phyloP scores from a whole-genome alignment of 2,329 filamentous ascomycete genomes.

The Penicillium sp. region DNA sequence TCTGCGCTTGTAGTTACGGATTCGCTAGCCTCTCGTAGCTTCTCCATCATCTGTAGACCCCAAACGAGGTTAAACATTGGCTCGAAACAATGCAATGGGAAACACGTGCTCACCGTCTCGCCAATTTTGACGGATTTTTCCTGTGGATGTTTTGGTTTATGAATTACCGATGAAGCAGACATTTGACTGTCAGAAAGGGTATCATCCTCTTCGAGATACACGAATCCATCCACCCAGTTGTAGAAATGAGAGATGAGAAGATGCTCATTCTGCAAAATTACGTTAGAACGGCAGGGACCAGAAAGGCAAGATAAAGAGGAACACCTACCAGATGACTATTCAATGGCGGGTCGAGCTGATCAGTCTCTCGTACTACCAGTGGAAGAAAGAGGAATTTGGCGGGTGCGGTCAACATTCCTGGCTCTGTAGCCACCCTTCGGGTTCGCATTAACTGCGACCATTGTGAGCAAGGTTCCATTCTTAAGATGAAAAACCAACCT shows the following conservation, averaged over 20 bases:
- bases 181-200: conserved; percentile 38
- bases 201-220: conserved; percentile 68
- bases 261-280: conserved; percentile 64
- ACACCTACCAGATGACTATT: conserved; percentile 46
- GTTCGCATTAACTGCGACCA: conserved; percentile 72
- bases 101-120: conserved; percentile 22
- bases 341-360: conserved; percentile 34
- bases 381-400: conserved; percentile 79
- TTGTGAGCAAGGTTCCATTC: conserved; percentile 16
- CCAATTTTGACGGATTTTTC: conserved; percentile 25
- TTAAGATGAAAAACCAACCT: conserved; percentile 44
- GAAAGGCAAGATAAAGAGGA: background rate
- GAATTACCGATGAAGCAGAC: conserved; percentile 43
- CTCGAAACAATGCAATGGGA: background rate
- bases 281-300: conserved; percentile 3
- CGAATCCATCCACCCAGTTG: conserved; percentile 68
- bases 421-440: conserved; percentile 74
- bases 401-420: conserved; percentile 71
- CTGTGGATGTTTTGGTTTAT: conserved; percentile 26
- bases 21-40: conserved; percentile 61
- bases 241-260: conserved; percentile 90
- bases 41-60: conserved; percentile 51
- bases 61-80: background rate
- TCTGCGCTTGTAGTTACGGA: conserved; percentile 71
- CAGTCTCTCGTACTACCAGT: conserved; percentile 54